Evolutionary conservation across 441 rosid species (phyloP).

Genomic region (Eutrema salsugineum): DNA sequence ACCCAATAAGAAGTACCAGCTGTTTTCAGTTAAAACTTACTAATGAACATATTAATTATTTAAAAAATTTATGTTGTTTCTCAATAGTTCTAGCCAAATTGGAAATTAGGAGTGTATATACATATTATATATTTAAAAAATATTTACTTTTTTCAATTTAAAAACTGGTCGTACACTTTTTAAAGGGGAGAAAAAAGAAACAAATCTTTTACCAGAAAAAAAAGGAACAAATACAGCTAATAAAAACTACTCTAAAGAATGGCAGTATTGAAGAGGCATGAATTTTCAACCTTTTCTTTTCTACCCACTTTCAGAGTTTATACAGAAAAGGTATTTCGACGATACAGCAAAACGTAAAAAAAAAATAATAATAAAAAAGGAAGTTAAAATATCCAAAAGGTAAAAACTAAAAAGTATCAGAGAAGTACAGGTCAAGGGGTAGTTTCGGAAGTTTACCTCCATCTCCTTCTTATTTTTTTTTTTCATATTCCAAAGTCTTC

Average conservation of each 20-base stretch:
- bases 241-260: not conserved
- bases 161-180: not conserved
- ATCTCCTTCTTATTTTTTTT: not conserved
- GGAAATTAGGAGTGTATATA: too few relatives aligned
- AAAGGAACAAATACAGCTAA: not conserved
- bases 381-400: not conserved
- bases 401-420: too few relatives aligned
- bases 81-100: too few relatives aligned
- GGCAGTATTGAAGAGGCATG: not conserved
- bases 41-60: too few relatives aligned
- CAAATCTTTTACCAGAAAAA: too few relatives aligned
- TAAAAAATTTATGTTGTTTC: too few relatives aligned
- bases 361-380: not conserved
- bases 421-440: slow-evolving; percentile 15
- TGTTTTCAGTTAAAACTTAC: too few relatives aligned
- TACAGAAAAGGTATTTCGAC: slow-evolving; percentile 7
- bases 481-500: slow-evolving; percentile 1
- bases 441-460: not conserved
- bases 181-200: not conserved
- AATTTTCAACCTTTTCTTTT: not conserved
- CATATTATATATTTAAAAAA: too few relatives aligned
- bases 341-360: not conserved
- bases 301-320: not conserved
- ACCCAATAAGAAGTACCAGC: too few relatives aligned
- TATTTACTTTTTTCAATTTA: not conserved